These are phyloP conservation scores for Dysphania ambrosioides DNA, from an alignment of 148 eudicot genomes.

Conservation along the genomic window DNA sequence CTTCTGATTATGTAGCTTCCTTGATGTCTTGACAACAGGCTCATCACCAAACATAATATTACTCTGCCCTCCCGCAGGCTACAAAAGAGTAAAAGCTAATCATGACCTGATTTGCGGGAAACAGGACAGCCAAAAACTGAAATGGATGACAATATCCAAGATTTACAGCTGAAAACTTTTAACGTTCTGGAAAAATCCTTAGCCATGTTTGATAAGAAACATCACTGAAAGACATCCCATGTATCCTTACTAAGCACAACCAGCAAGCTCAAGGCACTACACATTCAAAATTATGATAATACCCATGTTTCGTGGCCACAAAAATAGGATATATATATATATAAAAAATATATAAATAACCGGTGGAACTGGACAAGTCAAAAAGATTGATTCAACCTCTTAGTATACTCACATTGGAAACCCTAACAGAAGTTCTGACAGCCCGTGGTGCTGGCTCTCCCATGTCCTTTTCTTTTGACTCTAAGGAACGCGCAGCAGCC, in stretches of 20 bases:
- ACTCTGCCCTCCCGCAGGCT: constrained; percentile 96
- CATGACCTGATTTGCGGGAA: background rate
- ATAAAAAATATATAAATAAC: background rate
- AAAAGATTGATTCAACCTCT: background rate
- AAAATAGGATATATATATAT: background rate
- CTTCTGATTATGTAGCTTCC: constrained; percentile 82
- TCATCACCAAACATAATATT: constrained; percentile 81
- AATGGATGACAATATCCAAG: background rate
- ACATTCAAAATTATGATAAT: background rate
- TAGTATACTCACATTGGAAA: constrained; percentile 71
- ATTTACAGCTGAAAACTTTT: background rate
- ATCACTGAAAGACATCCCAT: no score
- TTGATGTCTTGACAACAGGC: constrained; percentile 52
- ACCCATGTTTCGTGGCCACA: background rate
- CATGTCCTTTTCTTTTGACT: constrained; percentile 54
- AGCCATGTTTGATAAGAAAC: background rate
- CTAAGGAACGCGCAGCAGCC: constrained; percentile 68
- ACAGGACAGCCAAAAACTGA: background rate
- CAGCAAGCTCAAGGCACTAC: background rate
- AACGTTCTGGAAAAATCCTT: background rate
- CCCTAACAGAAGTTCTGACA: constrained; percentile 84
- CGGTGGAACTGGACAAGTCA: background rate
- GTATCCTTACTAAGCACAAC: background rate
- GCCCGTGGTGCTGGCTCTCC: constrained; percentile 80
- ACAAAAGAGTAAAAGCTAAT: constrained; percentile 11